Evolutionary conservation across 2,329 filamentous ascomycete species (phyloP), one percentile per base, ranked within the genome.

Genomic region (Sporothrix variecibatus): DNA sequence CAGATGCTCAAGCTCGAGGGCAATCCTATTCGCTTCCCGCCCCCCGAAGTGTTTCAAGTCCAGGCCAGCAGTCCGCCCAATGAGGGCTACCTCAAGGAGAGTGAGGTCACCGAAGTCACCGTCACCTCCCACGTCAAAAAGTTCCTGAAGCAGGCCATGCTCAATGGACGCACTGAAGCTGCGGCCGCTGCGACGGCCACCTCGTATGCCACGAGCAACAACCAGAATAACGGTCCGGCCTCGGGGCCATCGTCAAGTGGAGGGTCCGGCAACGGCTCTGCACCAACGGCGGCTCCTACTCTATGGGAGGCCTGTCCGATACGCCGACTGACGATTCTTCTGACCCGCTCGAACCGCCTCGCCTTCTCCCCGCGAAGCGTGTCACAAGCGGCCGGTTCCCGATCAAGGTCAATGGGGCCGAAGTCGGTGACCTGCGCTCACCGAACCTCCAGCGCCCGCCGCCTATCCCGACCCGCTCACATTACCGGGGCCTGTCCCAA

Each of bases 1-100:
- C 93, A 95, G 80, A 93, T 97, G 77, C 86, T 98, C 73, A 97
- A 97, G 82, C 89, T 98, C 49, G 93, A 95, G 74, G 94, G 94
- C 64, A 98, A 98, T 78, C 93, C 93, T 9, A 88, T 98, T 74
- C 89, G 87, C 74, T 95, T 95, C 78, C 94, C 94, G 3, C 92
- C 93, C 20, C 89, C 87, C 78, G 90, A 92, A 77, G 86, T 92
- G 17, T 81, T 94, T 34, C 89, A 91, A 77, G 84, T 89, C 12
- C 87, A 87, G 78, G 85, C 86, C 23, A 83, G 83, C 56, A 89
- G 85, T 68, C 87, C 88, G 23, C 85, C 88, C 1, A 88, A 89
- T 77, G 88, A 90, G 51, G 85, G 85, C 1, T 82, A 84, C 17
- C 77, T 85, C 60, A 89, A 90, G 75, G 91, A 93, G 78, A 89